Evolutionary conservation across 2,329 filamentous ascomycete genomes (phyloP).

Genomic region (Emmonsiellopsis sp.): DNA sequence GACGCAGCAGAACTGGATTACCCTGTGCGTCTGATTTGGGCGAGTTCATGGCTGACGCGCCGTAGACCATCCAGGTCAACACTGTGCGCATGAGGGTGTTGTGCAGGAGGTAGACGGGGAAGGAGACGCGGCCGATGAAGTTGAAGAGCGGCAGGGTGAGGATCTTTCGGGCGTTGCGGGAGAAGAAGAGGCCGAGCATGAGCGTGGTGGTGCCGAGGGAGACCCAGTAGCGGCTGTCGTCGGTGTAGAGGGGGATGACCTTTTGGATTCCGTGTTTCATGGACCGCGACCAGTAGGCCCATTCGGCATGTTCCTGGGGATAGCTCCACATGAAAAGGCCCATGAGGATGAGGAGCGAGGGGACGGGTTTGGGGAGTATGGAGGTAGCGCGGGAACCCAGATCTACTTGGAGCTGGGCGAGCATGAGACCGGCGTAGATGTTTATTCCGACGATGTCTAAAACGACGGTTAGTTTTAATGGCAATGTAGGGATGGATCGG

Average conservation of each 20-base stretch:
- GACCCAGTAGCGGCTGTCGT: slow-evolving; percentile 16
- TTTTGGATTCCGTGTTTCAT: slow-evolving; percentile 8
- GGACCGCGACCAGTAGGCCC: slow-evolving; percentile 15
- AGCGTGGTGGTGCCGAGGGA: slow-evolving; percentile 17
- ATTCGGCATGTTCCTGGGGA: slow-evolving; percentile 16
- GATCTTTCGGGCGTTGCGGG: slow-evolving; percentile 12
- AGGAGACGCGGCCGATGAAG: slow-evolving; percentile 19
- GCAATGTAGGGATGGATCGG: background rate
- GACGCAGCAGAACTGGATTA: slow-evolving; percentile 2
- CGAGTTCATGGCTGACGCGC: slow-evolving; percentile 3
- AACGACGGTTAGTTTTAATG: slow-evolving; percentile 1
- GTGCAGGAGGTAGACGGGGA: slow-evolving; percentile 21
- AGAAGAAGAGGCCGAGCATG: slow-evolving; percentile 18
- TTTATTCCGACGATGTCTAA: slow-evolving; percentile 18
- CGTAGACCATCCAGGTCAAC: slow-evolving; percentile 17
- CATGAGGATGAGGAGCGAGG: slow-evolving; percentile 15
- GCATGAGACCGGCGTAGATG: slow-evolving; percentile 18
- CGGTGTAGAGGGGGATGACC: slow-evolving; percentile 13
- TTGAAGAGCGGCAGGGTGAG: slow-evolving; percentile 16
- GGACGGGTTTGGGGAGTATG: slow-evolving; percentile 12
- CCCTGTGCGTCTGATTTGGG: slow-evolving; percentile 9
- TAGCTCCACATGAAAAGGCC: slow-evolving; percentile 18
- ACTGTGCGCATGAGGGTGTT: slow-evolving; percentile 19
- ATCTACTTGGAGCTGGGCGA: slow-evolving; percentile 19
- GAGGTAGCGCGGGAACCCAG: slow-evolving; percentile 14